Evolutionary conservation across 306 rosid genomes (phyloP).

Genomic region (Sicyos baderoa): DNA sequence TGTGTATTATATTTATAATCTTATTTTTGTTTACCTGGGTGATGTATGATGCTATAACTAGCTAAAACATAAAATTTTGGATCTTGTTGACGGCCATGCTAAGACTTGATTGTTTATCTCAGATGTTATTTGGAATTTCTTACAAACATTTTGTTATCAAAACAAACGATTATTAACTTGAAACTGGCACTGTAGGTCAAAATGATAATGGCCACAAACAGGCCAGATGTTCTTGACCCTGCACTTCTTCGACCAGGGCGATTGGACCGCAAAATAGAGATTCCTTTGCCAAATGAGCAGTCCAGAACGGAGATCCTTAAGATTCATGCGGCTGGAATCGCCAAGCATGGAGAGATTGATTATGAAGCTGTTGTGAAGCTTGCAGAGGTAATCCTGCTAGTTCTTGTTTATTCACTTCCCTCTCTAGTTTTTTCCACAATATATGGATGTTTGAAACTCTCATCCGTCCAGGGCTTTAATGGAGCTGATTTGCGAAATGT

Average conservation of each 20-base stretch:
- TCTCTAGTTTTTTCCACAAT: background rate
- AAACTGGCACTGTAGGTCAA: slow-evolving; percentile 49
- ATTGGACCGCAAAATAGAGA: slow-evolving; percentile 90
- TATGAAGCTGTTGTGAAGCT: slow-evolving; percentile 97
- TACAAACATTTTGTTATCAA: background rate
- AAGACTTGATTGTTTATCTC: background rate
- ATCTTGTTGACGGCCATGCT: background rate
- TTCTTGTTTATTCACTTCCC: background rate
- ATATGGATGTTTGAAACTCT: background rate
- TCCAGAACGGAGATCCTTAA: slow-evolving; percentile 91
- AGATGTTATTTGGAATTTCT: too few relatives aligned
- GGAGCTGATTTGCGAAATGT: slow-evolving; percentile 95
- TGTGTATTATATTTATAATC: background rate
- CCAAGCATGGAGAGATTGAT: slow-evolving; percentile 95
- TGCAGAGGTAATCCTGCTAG: slow-evolving; percentile 57
- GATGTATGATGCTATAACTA: background rate
- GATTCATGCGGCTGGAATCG: slow-evolving; percentile 96
- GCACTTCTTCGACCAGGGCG: slow-evolving; percentile 96
- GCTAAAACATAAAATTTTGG: background rate
- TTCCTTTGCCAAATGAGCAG: slow-evolving; percentile 93
- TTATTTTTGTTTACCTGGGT: background rate
- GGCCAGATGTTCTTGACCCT: slow-evolving; percentile 93
- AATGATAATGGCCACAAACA: slow-evolving; percentile 95
- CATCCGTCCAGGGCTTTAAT: slow-evolving; percentile 63
- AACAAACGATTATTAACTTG: background rate